These are phyloP conservation scores for Emiliania huxleyi DNA, from an alignment of 78 protist species.

Conservation along the genomic window DNA sequence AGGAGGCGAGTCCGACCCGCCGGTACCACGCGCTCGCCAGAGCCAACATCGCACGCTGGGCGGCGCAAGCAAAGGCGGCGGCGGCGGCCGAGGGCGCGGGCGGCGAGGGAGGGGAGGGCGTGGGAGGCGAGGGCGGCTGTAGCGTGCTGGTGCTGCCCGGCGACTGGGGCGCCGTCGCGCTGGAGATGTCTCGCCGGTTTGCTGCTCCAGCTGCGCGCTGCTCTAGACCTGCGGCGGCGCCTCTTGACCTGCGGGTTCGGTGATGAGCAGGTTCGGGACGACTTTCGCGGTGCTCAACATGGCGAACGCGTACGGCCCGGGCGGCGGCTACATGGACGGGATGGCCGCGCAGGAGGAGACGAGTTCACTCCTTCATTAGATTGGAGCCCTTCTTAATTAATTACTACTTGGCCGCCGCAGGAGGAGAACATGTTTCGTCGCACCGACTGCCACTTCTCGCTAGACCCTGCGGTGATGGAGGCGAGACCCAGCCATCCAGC, in stretches of 20 bases:
- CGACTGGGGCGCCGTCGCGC: background rate
- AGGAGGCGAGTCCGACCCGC: background rate
- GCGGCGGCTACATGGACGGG: background rate
- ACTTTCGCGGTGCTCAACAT: background rate
- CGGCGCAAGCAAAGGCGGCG: background rate
- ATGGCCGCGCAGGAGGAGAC: background rate
- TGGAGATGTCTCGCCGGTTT: background rate
- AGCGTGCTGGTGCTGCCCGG: background rate
- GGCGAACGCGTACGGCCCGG: slow-evolving; percentile 8
- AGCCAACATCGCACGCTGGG: background rate
- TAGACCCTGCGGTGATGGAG: background rate
- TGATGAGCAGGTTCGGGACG: too few species aligned
- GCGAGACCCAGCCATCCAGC: background rate
- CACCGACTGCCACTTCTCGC: slow-evolving; percentile 2
- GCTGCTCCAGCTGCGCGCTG: too few species aligned
- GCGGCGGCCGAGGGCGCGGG: background rate
- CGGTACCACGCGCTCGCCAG: background rate
- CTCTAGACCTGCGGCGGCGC: too few species aligned
- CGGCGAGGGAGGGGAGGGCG: background rate
- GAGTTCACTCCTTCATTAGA: too few species aligned
- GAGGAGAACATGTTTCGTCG: slow-evolving; percentile 14
- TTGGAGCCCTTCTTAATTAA: too few species aligned
- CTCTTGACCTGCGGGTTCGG: too few species aligned
- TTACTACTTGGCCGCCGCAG: background rate
- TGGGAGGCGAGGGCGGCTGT: too few species aligned